phyloP scores from a whole-genome alignment of 2,329 filamentous ascomycete genomes.

The Anthostomella pinea region DNA sequence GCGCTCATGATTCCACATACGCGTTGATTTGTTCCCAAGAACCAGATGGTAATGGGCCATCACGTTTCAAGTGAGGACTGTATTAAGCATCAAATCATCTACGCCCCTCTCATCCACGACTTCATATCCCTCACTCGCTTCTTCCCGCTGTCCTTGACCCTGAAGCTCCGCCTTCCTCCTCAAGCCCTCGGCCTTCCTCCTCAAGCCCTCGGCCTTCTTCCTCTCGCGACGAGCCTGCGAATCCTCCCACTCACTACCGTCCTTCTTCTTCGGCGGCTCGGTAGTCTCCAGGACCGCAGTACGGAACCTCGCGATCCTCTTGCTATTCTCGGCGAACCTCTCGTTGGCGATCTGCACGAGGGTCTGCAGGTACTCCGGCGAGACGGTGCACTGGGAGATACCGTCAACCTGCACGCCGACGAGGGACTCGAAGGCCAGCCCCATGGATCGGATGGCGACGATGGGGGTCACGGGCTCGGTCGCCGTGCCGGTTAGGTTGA shows the following conservation, averaged over 20 bases:
- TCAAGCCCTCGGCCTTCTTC: constrained; percentile 57
- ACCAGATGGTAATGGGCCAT: neutral
- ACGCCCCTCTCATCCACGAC: constrained; percentile 11
- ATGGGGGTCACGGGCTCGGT: constrained; percentile 56
- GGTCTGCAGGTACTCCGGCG: constrained; percentile 63
- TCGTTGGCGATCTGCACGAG: constrained; percentile 71
- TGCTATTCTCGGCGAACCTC: constrained; percentile 66
- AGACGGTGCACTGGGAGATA: constrained; percentile 49
- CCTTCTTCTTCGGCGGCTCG: constrained; percentile 26
- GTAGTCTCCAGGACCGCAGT: constrained; percentile 43
- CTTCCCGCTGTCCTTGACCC: constrained; percentile 12
- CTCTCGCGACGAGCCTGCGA: constrained; percentile 48
- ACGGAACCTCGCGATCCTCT: constrained; percentile 65
- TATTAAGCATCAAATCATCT: constrained; percentile 23
- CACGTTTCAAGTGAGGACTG: constrained; percentile 22
- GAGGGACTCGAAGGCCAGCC: constrained; percentile 77
- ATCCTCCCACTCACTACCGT: constrained; percentile 54
- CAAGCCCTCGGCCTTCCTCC: constrained; percentile 57
- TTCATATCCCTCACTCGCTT: constrained; percentile 7
- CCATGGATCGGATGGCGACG: constrained; percentile 81
- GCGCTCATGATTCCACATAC: too few species aligned
- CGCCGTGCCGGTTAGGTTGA: constrained; percentile 53
- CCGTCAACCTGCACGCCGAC: constrained; percentile 58
- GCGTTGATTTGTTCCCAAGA: neutral
- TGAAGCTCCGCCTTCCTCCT: constrained; percentile 45